A percentile compares a stretch with the other conserved stretches of the same genome.
phyloP scores from a whole-genome alignment of 345 rosid species.

The Eucalyptus sp. region DNA sequence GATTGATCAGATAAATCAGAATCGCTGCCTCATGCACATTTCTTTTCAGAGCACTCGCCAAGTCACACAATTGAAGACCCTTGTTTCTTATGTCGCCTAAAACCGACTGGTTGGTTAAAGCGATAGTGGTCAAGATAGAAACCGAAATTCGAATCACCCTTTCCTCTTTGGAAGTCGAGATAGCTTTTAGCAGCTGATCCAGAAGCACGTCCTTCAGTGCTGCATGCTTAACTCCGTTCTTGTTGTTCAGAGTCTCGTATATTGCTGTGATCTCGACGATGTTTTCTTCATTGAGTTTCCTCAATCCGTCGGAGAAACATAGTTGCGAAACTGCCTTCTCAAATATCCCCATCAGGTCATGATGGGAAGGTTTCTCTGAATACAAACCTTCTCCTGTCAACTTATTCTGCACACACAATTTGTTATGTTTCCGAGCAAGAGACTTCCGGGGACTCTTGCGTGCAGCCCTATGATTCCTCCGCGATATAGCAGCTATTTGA shows the following conservation, averaged over 20 bases:
- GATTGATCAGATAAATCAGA: constrained; percentile 65
- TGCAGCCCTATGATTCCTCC: background rate
- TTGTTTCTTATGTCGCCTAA: constrained; percentile 59
- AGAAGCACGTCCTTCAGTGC: constrained; percentile 64
- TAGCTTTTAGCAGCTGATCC: constrained; percentile 56
- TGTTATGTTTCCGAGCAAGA: constrained; percentile 10
- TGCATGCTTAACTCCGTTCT: constrained; percentile 45
- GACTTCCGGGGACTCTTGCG: background rate
- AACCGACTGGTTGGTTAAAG: constrained; percentile 42
- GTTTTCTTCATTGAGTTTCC: constrained; percentile 40
- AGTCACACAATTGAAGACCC: constrained; percentile 45
- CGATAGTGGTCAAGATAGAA: constrained; percentile 48
- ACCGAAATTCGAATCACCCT: constrained; percentile 54
- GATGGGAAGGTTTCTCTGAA: background rate
- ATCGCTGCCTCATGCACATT: constrained; percentile 82
- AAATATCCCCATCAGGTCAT: constrained; percentile 34
- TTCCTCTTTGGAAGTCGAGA: constrained; percentile 69
- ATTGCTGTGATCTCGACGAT: constrained; percentile 49
- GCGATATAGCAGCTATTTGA: constrained; percentile 14
- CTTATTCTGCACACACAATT: background rate
- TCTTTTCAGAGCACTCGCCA: constrained; percentile 59
- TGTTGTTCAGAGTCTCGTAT: constrained; percentile 49
- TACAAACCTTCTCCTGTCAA: background rate
- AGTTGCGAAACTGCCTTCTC: constrained; percentile 45
- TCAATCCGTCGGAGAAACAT: constrained; percentile 36